phyloP scores from a whole-genome alignment of 208 protist genomes.

The Leptomonas seymouri region DNA sequence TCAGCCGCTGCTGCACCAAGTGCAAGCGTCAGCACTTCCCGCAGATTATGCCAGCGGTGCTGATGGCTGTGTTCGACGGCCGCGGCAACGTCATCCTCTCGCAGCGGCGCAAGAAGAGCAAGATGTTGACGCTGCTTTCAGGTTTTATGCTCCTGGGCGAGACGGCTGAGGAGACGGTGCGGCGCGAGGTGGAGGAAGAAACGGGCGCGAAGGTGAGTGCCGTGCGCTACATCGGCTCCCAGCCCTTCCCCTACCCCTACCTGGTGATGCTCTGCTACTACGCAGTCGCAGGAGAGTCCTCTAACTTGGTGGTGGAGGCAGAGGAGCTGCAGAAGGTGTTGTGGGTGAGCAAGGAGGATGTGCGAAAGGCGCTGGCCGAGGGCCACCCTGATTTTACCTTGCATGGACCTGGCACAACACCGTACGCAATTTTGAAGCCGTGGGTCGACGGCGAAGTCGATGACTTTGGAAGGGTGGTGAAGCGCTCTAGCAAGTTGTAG shows the following conservation, averaged over 20 bases:
- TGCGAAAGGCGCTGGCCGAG: conserved; percentile 37
- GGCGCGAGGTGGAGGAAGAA: conserved; percentile 66
- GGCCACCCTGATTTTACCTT: conserved; percentile 37
- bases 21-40: conserved; percentile 44
- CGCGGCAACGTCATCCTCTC: conserved; percentile 52
- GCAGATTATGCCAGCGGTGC: conserved; percentile 46
- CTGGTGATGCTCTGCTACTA: conserved; percentile 68
- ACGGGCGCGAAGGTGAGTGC: conserved; percentile 39
- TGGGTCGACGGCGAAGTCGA: conserved; percentile 48
- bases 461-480: conserved; percentile 20
- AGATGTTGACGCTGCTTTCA: conserved; percentile 45
- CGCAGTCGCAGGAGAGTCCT: conserved; percentile 34
- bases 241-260: conserved; percentile 55
- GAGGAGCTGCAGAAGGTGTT: conserved; percentile 46
- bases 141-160: conserved; percentile 58
- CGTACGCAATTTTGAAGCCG: conserved; percentile 43
- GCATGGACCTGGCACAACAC: conserved; percentile 35
- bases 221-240: conserved; percentile 58
- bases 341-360: conserved; percentile 59
- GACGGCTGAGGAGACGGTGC: conserved; percentile 55
- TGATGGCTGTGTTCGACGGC: conserved; percentile 59
- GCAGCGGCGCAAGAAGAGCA: conserved; percentile 27
- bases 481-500: conserved; percentile 15
- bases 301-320: conserved; percentile 32
- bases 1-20: conserved; percentile 25